Percentiles rank a stretch among this genome's conserved stretches.
Evolutionary conservation across 176 grass and related monocot species (phyloP).

Genomic region (Elaeis guineensis): DNA sequence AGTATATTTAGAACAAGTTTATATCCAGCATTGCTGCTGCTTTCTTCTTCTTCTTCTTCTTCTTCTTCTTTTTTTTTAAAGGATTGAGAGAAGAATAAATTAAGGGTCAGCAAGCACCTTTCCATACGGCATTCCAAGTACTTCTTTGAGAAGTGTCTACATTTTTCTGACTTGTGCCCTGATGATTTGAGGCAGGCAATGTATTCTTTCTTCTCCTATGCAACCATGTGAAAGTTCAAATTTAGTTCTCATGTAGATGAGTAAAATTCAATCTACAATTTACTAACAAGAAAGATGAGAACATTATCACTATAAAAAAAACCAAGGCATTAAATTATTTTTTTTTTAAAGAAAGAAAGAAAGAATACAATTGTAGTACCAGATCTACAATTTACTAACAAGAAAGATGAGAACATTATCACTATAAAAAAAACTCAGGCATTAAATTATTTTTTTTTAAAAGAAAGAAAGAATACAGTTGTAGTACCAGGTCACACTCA

Average conservation of each 20-base stretch:
- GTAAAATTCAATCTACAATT: too few species aligned
- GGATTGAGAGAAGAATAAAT: not conserved
- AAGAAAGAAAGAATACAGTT: not conserved
- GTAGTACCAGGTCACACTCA: conserved; percentile 69
- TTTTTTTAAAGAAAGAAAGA: not conserved
- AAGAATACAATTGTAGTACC: conserved; percentile 28
- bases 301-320: not conserved
- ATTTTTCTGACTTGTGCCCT: conserved; percentile 56
- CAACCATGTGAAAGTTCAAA: not conserved
- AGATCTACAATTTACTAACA: conserved; percentile 18
- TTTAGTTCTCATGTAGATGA: not conserved
- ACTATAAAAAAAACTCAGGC: too few species aligned
- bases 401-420: not conserved
- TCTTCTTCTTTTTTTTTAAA: too few species aligned
- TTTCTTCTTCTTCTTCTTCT: too few species aligned
- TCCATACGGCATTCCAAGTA: conserved; percentile 71
- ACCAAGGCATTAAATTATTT: not conserved
- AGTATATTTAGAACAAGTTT: too few species aligned
- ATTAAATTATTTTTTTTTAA: conserved; percentile 1
- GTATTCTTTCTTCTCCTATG: conserved; percentile 85
- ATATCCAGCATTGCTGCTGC: too few species aligned
- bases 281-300: not conserved
- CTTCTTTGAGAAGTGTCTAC: conserved; percentile 56
- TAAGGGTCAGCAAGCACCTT: conserved; percentile 30
- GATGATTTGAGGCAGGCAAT: conserved; percentile 75